Base-by-base conservation (phyloP, 305 asterid species). In the Rubia occidens region DNA sequence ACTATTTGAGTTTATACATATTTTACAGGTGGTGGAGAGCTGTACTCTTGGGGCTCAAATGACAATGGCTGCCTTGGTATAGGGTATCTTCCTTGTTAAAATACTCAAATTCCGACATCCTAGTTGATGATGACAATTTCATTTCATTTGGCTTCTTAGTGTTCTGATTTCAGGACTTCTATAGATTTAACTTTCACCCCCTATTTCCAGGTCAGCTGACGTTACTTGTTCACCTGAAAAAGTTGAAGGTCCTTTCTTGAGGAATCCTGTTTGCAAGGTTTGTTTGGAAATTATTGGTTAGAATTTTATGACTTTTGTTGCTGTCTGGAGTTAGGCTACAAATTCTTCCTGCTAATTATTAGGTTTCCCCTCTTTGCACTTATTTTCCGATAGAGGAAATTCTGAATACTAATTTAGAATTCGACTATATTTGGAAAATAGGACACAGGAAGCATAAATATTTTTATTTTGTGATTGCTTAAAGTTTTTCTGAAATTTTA, bases 61-160 rank as follows among this genome's bases (percentile, higher is more conserved):
- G 96, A 94, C 83, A 89, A 89, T 71, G 99, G 97, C 14, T 94
- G 99, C 76, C 99, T 94, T 69, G 96, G 99, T 71, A 91, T 80
- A 11, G 96, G 99, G 99, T 94, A 87, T 80, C 60, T 67, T 56
- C 75, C 68, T 70, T 71, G 26, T 64, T 72, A 56, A 64, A 32
- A 18, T 74, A 60, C 18, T 74, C 45, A 24, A 75, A 64, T 66
- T 7, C 15, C n/a, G 64, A 71, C 71, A 56, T 37, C 72, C 13
- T 20, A 32, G 26, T 64, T 29, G 11, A 37, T 37, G 60, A 53
- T 21, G 14, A 47, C 51, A 61, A 49, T 49, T 43, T 54, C 21
- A 37, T 74, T 75, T 40, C 55, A 68, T 71, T 43, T 67, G 66
- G 58, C 21, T 71, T 66, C 21, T 56, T 18, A 49, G 43, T 63